phyloP scores from a whole-genome alignment of 805 yeast genomes.

The Dipodascopsis uninucleata region DNA sequence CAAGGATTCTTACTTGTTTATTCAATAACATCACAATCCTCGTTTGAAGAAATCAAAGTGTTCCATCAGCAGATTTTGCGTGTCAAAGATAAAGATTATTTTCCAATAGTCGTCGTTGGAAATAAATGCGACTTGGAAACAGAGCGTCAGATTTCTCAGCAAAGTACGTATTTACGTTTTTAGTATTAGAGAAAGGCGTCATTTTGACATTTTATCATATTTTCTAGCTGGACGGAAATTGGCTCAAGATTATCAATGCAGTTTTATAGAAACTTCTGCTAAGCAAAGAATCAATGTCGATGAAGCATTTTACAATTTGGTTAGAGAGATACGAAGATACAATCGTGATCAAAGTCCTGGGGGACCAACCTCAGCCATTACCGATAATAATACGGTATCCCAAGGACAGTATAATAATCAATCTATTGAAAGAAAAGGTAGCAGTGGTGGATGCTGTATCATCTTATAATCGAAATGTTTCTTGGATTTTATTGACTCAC shows the following conservation, averaged over 20 bases:
- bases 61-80: slow-evolving; percentile 77
- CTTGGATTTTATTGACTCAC: no score
- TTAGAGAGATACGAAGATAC: slow-evolving; percentile 44
- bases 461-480: slow-evolving; percentile 16
- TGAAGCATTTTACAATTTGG: slow-evolving; percentile 70
- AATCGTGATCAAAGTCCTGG: slow-evolving; percentile 23
- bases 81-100: slow-evolving; percentile 70
- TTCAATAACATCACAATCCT: slow-evolving; percentile 76
- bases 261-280: slow-evolving; percentile 87
- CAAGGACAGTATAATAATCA: slow-evolving; percentile 4
- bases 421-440: slow-evolving; percentile 13
- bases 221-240: slow-evolving; percentile 69
- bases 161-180: slow-evolving; percentile 22
- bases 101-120: slow-evolving; percentile 78
- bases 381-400: slow-evolving; percentile 9
- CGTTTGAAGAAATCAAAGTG: slow-evolving; percentile 78
- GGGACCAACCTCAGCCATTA: slow-evolving; percentile 1
- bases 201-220: slow-evolving; percentile 2
- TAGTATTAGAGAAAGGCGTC: slow-evolving; percentile 2
- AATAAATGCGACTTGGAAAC: slow-evolving; percentile 72
- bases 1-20: slow-evolving; percentile 85
- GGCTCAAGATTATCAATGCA: slow-evolving; percentile 58
- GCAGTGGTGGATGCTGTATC: slow-evolving; percentile 22
- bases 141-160: slow-evolving; percentile 51
- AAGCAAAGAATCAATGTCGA: slow-evolving; percentile 88